Base-by-base conservation (phyloP, 371 early-diverging fungal genomes). In the Nematocida ironsii region DNA sequence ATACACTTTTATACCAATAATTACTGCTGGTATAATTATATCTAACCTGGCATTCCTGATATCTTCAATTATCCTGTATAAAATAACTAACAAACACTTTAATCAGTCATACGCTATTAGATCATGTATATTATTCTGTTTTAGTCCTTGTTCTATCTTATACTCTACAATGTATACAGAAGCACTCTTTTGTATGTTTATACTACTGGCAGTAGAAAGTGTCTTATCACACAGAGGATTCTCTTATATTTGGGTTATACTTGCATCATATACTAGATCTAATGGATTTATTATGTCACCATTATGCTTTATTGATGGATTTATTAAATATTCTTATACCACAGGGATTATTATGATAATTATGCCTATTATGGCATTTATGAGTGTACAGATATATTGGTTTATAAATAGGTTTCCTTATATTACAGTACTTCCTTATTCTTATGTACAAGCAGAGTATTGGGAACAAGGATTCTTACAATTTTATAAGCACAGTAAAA, bases 1-100 rank as follows among this genome's bases (percentile, higher is more conserved):
- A 58, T 88, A 54, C n/a, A 6, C 25, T 0, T 2, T 2, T 2
- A 5, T 87, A 84, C 1, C 33, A 85, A 5, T 75, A 90, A 2
- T 87, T 86, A 7, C 76, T 89, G 3, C 47, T 86, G 4, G 92
- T 92, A 1, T 91, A 92, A 82, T 85, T 58, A 25, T 87, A n/a
- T 75, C 66, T 42, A 85, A 85, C 50, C 33, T 75, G 5, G 25
- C 72, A 16, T 83, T 80, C 60, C 58, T 81, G 25, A n/a, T 76
- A 16, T 81, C 74, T 68, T 55, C 86, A 58, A 11, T 72, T 7
- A 16, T 86, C 3, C 66, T 87, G 7, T 84, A 82, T 54, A 82
- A 69, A 39, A 62, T 87, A 27, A 67, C 74, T 44, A 20, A 47
- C 4, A 78, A 75, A 62, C 62, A 55, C 45, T 64, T 72, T 40